These are phyloP conservation scores for Noccaea caerulescens DNA, from an alignment of 345 rosid genomes.

Conservation along the genomic window DNA sequence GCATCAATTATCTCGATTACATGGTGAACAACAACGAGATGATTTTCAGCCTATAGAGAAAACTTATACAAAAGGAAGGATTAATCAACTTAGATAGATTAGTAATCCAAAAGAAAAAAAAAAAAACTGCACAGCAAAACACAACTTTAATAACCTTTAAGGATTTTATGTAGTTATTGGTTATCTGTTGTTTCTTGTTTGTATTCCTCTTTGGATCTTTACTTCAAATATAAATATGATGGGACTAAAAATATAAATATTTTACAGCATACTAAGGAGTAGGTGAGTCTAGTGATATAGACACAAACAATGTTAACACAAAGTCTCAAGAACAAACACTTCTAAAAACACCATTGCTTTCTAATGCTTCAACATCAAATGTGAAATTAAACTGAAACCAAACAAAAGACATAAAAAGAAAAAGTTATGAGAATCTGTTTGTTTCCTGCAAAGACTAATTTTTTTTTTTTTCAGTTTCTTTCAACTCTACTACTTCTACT, in stretches of 20 bases:
- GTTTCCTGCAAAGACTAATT: conserved; percentile 38
- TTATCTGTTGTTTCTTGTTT: no score
- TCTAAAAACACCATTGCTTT: conserved; percentile 26
- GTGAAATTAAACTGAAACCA: conserved; percentile 35
- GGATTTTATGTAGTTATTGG: no score
- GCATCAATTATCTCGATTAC: no score
- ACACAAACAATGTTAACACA: conserved; percentile 22
- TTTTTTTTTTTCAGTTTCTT: conserved; percentile 57
- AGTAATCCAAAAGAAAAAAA: no score
- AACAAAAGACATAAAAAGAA: conserved; percentile 4
- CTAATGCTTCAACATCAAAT: conserved; percentile 25
- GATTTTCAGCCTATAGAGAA: no score
- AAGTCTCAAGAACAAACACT: conserved; percentile 2
- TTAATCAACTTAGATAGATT: no score
- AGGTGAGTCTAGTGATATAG: not conserved
- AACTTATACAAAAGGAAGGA: no score
- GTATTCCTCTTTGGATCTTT: no score
- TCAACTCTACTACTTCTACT: conserved; percentile 63
- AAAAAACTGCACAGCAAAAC: no score
- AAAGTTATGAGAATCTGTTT: conserved; percentile 14
- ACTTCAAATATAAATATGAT: not conserved
- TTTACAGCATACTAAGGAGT: conserved; percentile 18
- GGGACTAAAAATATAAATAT: conserved; percentile 13
- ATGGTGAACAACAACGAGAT: no score
- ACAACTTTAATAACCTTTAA: no score